Base-by-base conservation (phyloP, 352 stramenopile genomes). In the Phytophthora cryptogea region DNA sequence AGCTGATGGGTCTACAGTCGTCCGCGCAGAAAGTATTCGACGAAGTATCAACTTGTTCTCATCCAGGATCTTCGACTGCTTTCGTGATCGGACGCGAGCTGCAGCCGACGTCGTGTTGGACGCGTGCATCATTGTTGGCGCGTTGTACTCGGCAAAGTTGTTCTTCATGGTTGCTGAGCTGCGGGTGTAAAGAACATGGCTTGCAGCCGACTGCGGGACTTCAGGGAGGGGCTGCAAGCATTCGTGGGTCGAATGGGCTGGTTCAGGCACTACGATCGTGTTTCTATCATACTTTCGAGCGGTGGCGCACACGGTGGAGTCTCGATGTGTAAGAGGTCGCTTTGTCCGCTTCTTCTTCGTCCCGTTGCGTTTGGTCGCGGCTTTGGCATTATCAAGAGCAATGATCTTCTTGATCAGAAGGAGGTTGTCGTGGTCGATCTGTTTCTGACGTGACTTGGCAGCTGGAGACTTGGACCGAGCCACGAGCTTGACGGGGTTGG, bases 331-430 rank as follows among this genome's bases (percentile, higher is more conserved):
- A 23, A 23, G 20, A 23, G 20, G 1, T 23, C 27, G 7, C 23
- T 52, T 30, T 10, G 36, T 30, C 39, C 40, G 55, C 54, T 59
- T 70, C 43, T 52, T 63, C 31, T 59, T 69, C 8, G 8, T 8
- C 11, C 39, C 50, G n/a, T 16, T 45, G 27, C 43, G 26, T 16
- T 36, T 20, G n/a, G 28, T 63, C 11, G 31, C n/a, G 13, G 33
- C 32, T 32, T 50, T 57, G 3, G 23, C 53, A 36, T 71, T 66
- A 44, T 89, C 74, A 1, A 86, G 28, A 0, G 76, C 76, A 23
- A 89, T 70, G 36, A 87, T 73, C 40, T 76, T 84, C 57, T 80
- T 77, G 54, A 89, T 83, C 17, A 87, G 52, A 27, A 78, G 55
- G 28, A 89, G 66, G 43, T 86, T 86, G 39, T 86, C 76, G 30